phyloP scores from a whole-genome alignment of 495 filamentous ascomycete species.

The Penicillium argentinense region DNA sequence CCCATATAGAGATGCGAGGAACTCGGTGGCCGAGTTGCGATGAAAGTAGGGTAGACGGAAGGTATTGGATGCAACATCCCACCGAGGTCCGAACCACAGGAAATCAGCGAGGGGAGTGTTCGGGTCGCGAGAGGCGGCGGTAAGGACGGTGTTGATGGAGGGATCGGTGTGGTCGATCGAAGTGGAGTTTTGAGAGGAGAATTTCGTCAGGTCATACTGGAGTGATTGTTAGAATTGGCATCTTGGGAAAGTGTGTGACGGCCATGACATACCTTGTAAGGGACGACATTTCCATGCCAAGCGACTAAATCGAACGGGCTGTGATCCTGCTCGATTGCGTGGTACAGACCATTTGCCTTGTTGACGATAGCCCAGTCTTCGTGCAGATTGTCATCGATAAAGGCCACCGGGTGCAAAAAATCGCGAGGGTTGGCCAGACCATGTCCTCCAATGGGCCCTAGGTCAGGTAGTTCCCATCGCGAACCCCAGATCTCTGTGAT shows the following conservation, averaged over 20 bases:
- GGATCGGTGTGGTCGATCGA: constrained; percentile 46
- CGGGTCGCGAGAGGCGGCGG: constrained; percentile 39
- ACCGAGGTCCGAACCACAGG: constrained; percentile 44
- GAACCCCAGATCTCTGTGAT: constrained; percentile 44
- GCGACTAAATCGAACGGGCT: constrained; percentile 43
- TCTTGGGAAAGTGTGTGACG: no score
- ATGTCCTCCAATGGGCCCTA: constrained; percentile 41
- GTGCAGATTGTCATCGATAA: constrained; percentile 40
- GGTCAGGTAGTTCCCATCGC: constrained; percentile 39
- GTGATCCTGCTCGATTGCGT: constrained; percentile 41
- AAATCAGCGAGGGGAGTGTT: constrained; percentile 38
- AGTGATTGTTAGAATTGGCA: not conserved
- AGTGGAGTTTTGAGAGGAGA: constrained; percentile 40
- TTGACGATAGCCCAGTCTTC: constrained; percentile 36
- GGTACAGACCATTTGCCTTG: constrained; percentile 36
- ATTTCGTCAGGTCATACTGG: constrained; percentile 44
- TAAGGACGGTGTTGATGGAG: constrained; percentile 40
- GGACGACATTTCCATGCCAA: constrained; percentile 46
- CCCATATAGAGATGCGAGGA: constrained; percentile 41
- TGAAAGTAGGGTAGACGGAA: constrained; percentile 46
- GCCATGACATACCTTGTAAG: constrained; percentile 37
- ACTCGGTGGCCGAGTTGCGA: constrained; percentile 43
- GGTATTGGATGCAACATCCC: constrained; percentile 44
- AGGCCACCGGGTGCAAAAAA: constrained; percentile 41
- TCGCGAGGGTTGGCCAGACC: constrained; percentile 42